Evolutionary conservation across 306 rosid species (phyloP), one percentile per base, ranked within the genome.

Genomic region (Ormosia semicastrata): DNA sequence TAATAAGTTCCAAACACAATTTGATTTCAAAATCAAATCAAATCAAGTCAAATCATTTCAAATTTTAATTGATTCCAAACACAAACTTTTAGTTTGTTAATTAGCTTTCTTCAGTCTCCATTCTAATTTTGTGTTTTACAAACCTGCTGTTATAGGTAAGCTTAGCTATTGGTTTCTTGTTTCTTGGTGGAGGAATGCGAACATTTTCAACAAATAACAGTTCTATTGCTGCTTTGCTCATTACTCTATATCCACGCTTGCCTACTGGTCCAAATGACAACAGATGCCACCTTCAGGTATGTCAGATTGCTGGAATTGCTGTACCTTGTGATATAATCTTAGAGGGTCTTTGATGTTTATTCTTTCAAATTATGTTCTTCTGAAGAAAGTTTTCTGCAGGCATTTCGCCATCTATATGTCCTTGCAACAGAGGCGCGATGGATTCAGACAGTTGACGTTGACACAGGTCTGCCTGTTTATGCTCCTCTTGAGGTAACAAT

Each of bases 371-470:
- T 29, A 72, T 18, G 58, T 59, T 75, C 59, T 64, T 85, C 69
- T 92, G 74, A 86, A 18, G 81, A 57, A 85, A 36, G 50, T 78
- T 56, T 18, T 71, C 70, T 84, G n/a, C 87, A 93, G 99, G 98
- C 99, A 67, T 95, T 95, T 83, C 92, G 99, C 72, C 99, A 95
- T 87, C 87, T 95, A 6, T 95, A 93, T 58, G 94, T 95, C 68
- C 99, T 93, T 83, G 98, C 98, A 75, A 91, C 97, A 0, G 99
- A 95, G 90, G 97, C 99, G 34, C 92, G 99, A 58, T 95, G 99
- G 98, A 88, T 95, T 86, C 98, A 93, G 85, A 95, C 99, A 10
- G 97, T 93, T 82, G 99, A 95, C 81, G 99, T 95, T 59, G 99
- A 95, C 88, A 90, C 94, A 7, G 98, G 99, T 85, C 80, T 95